Conservation (phyloP, 306 rosid genomes). For the Rosa multiflora region DNA sequence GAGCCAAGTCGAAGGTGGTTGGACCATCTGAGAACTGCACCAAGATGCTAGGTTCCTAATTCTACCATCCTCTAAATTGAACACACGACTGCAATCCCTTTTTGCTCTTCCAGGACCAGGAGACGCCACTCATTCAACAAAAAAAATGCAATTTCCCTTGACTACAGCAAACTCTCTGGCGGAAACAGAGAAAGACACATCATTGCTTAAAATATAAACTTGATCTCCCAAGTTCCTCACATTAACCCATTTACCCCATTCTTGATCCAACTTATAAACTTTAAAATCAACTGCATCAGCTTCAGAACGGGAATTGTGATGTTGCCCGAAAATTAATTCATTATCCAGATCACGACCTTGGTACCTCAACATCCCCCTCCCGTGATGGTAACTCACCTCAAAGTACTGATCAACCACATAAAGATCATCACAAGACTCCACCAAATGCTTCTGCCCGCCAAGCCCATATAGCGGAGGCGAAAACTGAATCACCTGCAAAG, state of each 20-base stretch:
- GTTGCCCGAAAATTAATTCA: not conserved
- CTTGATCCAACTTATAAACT: conserved; percentile 43
- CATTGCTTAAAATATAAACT: conserved; percentile 8
- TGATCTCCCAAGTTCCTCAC: conserved; percentile 17
- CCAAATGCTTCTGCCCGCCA: conserved; percentile 32
- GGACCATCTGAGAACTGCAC: not conserved
- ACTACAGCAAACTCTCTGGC: conserved; percentile 2
- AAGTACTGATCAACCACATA: conserved; percentile 33
- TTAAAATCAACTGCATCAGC: conserved; percentile 3
- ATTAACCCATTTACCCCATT: conserved; percentile 34
- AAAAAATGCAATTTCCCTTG: conserved; percentile 16
- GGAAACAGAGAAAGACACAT: conserved; percentile 12
- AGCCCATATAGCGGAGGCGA: conserved; percentile 22
- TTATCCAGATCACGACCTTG: not conserved
- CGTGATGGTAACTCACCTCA: not conserved
- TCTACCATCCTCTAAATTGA: conserved; percentile 11
- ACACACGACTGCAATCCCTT: not conserved
- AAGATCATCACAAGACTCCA: conserved; percentile 38
- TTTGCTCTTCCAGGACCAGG: too few species aligned
- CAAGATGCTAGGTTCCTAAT: not conserved
- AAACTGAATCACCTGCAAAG: conserved; percentile 30
- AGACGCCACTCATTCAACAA: not conserved
- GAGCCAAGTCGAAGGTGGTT: conserved; percentile 9
- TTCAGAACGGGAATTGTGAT: not conserved
- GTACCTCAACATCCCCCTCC: not conserved